Evolutionary conservation across 345 rosid species (phyloP).

Genomic region (Theobroma cacao): DNA sequence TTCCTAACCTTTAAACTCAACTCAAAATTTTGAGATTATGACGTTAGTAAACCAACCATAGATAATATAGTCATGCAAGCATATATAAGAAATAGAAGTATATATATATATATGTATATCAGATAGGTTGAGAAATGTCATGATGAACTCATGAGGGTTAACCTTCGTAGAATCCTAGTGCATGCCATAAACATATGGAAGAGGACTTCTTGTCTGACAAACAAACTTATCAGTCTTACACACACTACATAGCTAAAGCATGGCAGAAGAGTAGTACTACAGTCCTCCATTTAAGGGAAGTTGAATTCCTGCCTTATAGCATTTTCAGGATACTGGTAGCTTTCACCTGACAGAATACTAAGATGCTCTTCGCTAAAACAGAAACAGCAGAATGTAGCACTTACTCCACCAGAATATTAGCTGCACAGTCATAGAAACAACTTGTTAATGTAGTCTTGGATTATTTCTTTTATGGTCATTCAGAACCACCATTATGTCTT

Average conservation of each 20-base stretch:
- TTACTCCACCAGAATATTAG: background rate
- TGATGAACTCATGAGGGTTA: background rate
- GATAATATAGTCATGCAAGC: background rate
- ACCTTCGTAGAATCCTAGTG: background rate
- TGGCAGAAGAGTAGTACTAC: conserved; percentile 9
- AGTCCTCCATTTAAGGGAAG: conserved; percentile 14
- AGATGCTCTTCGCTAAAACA: conserved; percentile 9
- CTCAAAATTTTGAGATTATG: background rate
- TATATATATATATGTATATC: background rate
- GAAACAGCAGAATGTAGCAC: background rate
- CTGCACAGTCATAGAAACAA: conserved; percentile 13
- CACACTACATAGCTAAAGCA: conserved; percentile 5
- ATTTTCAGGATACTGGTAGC: conserved; percentile 5
- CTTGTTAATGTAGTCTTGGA: background rate
- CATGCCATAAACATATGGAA: conserved; percentile 10
- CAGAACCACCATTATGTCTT: background rate
- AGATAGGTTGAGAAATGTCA: background rate
- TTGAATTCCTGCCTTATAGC: conserved; percentile 12
- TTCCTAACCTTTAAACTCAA: background rate
- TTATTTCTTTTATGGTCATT: background rate
- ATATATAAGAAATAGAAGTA: background rate
- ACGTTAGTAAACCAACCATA: background rate
- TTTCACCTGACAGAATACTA: background rate
- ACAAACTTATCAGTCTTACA: conserved; percentile 20
- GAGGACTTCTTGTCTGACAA: conserved; percentile 19